Percentiles rank a stretch among this genome's conserved stretches.
These are phyloP conservation scores for Phytophthora pini DNA, from an alignment of 352 stramenopile species.

Conservation along the genomic window DNA sequence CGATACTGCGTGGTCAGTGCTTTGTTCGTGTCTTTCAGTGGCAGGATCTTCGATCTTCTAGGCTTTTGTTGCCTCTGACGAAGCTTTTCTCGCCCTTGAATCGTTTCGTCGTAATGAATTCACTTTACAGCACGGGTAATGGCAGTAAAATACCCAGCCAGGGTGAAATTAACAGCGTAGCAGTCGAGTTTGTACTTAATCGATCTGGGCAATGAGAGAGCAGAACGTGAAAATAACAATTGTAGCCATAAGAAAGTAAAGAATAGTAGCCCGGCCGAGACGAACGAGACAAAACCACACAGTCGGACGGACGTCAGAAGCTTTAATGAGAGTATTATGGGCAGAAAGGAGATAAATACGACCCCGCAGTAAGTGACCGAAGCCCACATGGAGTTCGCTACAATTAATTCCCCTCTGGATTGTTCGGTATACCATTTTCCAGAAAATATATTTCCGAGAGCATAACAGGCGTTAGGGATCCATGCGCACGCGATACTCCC, in stretches of 20 bases:
- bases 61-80: not conserved
- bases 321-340: conserved; percentile 2
- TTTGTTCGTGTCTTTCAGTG: not conserved
- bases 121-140: not conserved
- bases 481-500: conserved; percentile 9
- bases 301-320: not conserved
- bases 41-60: not conserved
- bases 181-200: conserved; percentile 5
- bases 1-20: not conserved
- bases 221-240: not conserved
- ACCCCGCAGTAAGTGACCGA: conserved; percentile 8
- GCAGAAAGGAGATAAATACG: conserved; percentile 6
- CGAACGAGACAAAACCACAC: conserved; percentile 6
- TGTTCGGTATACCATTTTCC: conserved; percentile 14
- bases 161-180: not conserved
- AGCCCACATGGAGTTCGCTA: conserved; percentile 14
- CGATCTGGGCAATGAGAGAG: not conserved
- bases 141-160: conserved; percentile 1
- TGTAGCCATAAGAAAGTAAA: conserved; percentile 3
- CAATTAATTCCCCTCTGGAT: conserved; percentile 6
- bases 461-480: conserved; percentile 5
- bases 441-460: conserved; percentile 20
- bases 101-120: conserved; percentile 21
- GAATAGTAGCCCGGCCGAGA: not conserved
- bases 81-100: not conserved